Evolutionary conservation across 2,329 filamentous ascomycete species (phyloP), one percentile per base, ranked within the genome.

Genomic region (Colletotrichum godetiae): DNA sequence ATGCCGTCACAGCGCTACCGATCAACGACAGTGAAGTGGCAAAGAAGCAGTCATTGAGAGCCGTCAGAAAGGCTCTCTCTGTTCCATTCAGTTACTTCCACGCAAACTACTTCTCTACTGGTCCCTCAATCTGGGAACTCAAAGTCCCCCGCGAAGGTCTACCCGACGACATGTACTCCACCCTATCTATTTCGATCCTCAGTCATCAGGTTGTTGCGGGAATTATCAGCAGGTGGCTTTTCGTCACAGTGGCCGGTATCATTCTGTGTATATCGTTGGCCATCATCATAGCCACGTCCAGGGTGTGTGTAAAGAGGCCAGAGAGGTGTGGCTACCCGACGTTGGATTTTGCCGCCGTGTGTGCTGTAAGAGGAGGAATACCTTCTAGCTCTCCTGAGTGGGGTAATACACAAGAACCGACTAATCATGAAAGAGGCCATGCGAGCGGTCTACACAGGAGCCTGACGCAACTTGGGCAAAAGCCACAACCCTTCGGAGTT

Each of bases 51-150:
- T 73, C 67, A 6, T 35, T 73, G 5, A 70, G 37, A 33, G 70
- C 70, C 11, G 65, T 61, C 29, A 67, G 70, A 4, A 73, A 70
- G 55, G 70, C 70, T 55, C 69, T 73, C 55, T 70, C 70, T 7
- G 70, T 73, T 27, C 70, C 70, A 19, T 70, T 73, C 56, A 53
- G n/a, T 56, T 73, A 73, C 56, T 70, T 73, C 29, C 70, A 73
- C 19, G 55, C 70, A 1, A 73, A 73, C 29, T 73, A 70, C 49
- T 70, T 70, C 35, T 55, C 70, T 24, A 1, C 5, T 1, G 70
- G 67, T 0, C 67, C 56, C 11, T 73, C 70, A 1, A 37, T 73
- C 46, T 73, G 67, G 67, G 70, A 73, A 24, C 70, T 73, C 27
- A 35, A 11, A 29, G 46, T 15, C 8, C 70, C 70, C 7, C 67